Evolutionary conservation across 495 filamentous ascomycete species (phyloP), one percentile per base, ranked within the genome.

Genomic region (Trichoderma parareesei): DNA sequence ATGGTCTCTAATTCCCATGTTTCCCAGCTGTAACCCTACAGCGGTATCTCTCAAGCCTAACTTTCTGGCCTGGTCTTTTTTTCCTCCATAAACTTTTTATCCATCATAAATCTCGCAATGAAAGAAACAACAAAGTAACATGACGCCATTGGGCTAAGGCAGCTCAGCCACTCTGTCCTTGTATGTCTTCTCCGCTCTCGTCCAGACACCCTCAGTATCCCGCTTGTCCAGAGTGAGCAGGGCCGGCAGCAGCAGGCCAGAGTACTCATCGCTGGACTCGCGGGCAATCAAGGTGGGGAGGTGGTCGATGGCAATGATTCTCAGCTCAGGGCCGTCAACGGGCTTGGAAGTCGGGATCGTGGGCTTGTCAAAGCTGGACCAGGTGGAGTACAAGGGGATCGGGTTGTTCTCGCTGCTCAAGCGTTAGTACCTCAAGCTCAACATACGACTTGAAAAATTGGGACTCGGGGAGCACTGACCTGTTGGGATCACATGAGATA

Each of bases 291-390:
- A 84, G 38, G 86, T 89, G 5, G 93, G 93, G 9, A 98, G 84
- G 72, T 97, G 93, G 72, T 97, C 93, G 69, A 98, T 97, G 62
- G 85, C 87, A 73, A 95, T 92, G 62, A 93, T 90, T 43, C 83
- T 87, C 61, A 91, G 77, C 10, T 81, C 81, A n/a, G 86, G 85
- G 43, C 79, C 80, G 53, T 77, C 77, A 46, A 79, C 69, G 43
- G 86, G 74, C 33, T 81, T 74, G 49, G 82, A 76, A 18, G 93
- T 89, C 10, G 88, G 84, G 2, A 94, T 88, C 2, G 90, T 94
- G n/a, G 91, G 91, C 68, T 88, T 84, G 70, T 83, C 82, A 74
- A 96, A 97, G 42, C 89, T 92, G 60, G 89, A 95, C 65, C 88
- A 86, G 67, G 89, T 83, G 61, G 81, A 80, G 79, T 96, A 96